Conservation (phyloP, 345 rosid genomes). For the Nasturtium officinale region DNA sequence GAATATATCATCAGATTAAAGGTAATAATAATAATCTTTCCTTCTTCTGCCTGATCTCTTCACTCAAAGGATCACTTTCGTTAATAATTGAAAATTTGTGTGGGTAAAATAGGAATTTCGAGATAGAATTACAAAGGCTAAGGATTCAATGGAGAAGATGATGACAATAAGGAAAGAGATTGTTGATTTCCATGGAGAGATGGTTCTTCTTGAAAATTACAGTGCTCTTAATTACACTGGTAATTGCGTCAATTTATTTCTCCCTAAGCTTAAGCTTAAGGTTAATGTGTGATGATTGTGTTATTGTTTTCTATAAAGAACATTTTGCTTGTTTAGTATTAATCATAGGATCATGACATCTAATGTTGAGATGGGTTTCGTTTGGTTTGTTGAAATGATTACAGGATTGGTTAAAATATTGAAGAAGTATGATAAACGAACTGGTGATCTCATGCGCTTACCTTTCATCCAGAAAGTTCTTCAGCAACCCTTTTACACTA, state of each 20-base stretch:
- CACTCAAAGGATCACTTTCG: not conserved
- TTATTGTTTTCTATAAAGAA: not conserved
- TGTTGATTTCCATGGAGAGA: conserved; percentile 95
- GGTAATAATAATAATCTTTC: conserved; percentile 49
- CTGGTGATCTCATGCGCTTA: conserved; percentile 84
- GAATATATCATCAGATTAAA: conserved; percentile 90
- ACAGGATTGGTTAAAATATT: conserved; percentile 90
- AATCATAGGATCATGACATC: not conserved
- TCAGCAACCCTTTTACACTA: conserved; percentile 92
- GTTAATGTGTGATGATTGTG: not conserved
- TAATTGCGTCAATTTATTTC: conserved; percentile 30
- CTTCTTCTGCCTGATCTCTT: no score
- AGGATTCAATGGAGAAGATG: conserved; percentile 60
- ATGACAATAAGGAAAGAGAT: conserved; percentile 72
- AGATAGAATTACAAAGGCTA: conserved; percentile 64
- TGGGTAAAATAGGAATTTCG: conserved; percentile 57
- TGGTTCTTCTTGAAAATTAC: conserved; percentile 94
- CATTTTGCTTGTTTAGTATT: not conserved
- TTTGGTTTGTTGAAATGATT: not conserved
- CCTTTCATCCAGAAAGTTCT: conserved; percentile 92
- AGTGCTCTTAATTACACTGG: conserved; percentile 99
- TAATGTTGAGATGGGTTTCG: conserved; percentile 14
- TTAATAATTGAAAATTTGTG: not conserved
- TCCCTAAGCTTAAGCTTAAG: not conserved
- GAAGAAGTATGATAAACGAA: conserved; percentile 94